These are phyloP conservation scores for Epichloe amarillans DNA, from an alignment of 2,329 filamentous ascomycete genomes.

Conservation along the genomic window DNA sequence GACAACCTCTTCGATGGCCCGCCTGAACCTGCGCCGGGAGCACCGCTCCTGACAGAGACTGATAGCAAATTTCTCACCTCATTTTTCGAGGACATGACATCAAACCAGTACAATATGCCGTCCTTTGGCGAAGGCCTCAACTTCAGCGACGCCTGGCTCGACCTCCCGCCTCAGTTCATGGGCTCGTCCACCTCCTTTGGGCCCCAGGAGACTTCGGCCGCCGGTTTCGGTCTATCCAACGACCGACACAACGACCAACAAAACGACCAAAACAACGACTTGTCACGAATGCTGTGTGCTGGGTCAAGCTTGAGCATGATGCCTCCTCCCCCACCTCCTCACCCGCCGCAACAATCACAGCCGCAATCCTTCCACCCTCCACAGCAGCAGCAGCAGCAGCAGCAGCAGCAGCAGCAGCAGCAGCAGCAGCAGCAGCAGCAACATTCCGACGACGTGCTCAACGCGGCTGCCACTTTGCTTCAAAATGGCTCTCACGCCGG, in stretches of 20 bases:
- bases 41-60: slow-evolving; percentile 49
- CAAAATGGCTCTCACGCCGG: slow-evolving; percentile 25
- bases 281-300: slow-evolving; percentile 7
- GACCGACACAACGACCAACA: slow-evolving; percentile 6
- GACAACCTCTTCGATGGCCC: slow-evolving; percentile 34
- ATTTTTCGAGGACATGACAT: slow-evolving; percentile 43
- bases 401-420: slow-evolving; percentile 15
- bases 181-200: slow-evolving; percentile 52
- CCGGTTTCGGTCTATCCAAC: slow-evolving; percentile 9
- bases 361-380: neutral
- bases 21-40: slow-evolving; percentile 50
- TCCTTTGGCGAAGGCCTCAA: slow-evolving; percentile 38
- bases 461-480: slow-evolving; percentile 39
- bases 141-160: slow-evolving; percentile 39
- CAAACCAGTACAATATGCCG: slow-evolving; percentile 34
- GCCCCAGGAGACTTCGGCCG: slow-evolving; percentile 25
- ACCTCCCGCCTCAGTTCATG: slow-evolving; percentile 51
- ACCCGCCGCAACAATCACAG: slow-evolving; percentile 12
- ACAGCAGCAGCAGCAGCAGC: slow-evolving; percentile 16
- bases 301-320: slow-evolving; percentile 22
- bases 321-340: slow-evolving; percentile 22
- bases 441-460: slow-evolving; percentile 39
- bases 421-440: slow-evolving; percentile 13
- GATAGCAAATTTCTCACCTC: slow-evolving; percentile 44
- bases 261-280: slow-evolving; percentile 7